phyloP scores from a whole-genome alignment of 2,329 filamentous ascomycete species.

The Ploettnerulaceae sp. region DNA sequence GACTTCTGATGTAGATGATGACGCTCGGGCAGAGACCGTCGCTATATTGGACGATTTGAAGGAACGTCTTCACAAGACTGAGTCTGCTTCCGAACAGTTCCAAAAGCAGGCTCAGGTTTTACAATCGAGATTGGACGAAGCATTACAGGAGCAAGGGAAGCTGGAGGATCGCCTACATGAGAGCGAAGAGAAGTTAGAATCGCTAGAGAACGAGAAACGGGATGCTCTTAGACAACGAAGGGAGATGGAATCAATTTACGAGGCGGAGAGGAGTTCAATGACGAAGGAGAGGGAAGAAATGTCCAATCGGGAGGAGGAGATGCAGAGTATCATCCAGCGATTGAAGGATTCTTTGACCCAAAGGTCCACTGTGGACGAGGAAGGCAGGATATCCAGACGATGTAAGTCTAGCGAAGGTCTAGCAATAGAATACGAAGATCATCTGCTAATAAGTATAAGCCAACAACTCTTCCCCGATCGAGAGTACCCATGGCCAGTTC shows the following conservation, averaged over 20 bases:
- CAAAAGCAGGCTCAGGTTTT: conserved; percentile 81
- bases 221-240: conserved; percentile 78
- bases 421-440: not conserved
- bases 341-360: conserved; percentile 85
- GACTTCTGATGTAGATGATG: conserved; percentile 55
- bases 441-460: conserved; percentile 27
- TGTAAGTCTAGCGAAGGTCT: conserved; percentile 42
- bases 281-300: conserved; percentile 91
- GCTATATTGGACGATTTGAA: conserved; percentile 80
- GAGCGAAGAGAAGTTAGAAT: conserved; percentile 76
- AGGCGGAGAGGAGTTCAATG: conserved; percentile 80
- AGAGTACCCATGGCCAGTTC: conserved; percentile 74
- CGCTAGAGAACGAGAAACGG: conserved; percentile 76
- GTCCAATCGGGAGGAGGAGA: conserved; percentile 76
- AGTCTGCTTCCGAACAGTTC: conserved; percentile 70
- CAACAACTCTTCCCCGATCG: conserved; percentile 60
- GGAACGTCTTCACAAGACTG: conserved; percentile 74
- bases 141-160: conserved; percentile 74
- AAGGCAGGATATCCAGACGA: conserved; percentile 54
- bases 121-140: conserved; percentile 81
- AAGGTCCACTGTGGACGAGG: conserved; percentile 52
- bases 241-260: conserved; percentile 89
- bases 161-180: conserved; percentile 87
- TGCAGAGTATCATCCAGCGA: conserved; percentile 84
- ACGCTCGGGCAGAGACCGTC: conserved; percentile 73